Base-by-base conservation (phyloP, 257 asterid genomes). In the Solanum sejunctum region DNA sequence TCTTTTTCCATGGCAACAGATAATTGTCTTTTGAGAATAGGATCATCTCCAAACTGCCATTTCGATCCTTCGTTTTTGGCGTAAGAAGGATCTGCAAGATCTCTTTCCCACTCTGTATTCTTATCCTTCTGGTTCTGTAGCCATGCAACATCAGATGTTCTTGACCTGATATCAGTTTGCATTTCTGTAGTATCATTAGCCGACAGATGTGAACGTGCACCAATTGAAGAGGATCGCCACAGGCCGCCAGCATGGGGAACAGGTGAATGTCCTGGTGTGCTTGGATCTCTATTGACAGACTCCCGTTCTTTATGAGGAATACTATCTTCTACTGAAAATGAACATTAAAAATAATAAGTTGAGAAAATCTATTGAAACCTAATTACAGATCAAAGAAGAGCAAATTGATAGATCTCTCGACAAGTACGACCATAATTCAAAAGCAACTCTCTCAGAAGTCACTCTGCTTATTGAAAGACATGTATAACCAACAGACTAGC, bases 191-290 rank as follows among this genome's bases (percentile, higher is more conserved):
- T 86, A 88, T 88, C 97, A 83, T 87, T 87, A 80, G 91, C 86
- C 83, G 70, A 84, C 12, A 92, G 72, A 80, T 85, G 89, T 23
- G 92, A 57, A 23, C 90, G 97, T 32, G 94, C 98, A 47, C 85
- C 85, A 85, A 93, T 84, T n/a, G 98, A 93, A 66, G 95, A 84
- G 57, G 98, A 90, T 86, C 92, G 89, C 98, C 98, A 92, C 41
- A 93, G 26, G 20, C 71, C 28, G 85, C 93, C 93, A 63, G 88
- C 82, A 47, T 80, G 91, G 81, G 70, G 90, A 84, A 39, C 23
- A 86, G 95, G 86, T 13, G 94, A 86, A 78, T 87, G 77, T 41
- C 88, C 92, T 12, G 86, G 91, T 41, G 81, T 56, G 86, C 83
- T 84, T 49, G 90, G 81, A 72, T 88, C 92, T 83, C 88, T 88